These are phyloP conservation scores for Neckera pumila DNA, from an alignment of 225 moss, liverwort and hornwort genomes.

Conservation along the genomic window DNA sequence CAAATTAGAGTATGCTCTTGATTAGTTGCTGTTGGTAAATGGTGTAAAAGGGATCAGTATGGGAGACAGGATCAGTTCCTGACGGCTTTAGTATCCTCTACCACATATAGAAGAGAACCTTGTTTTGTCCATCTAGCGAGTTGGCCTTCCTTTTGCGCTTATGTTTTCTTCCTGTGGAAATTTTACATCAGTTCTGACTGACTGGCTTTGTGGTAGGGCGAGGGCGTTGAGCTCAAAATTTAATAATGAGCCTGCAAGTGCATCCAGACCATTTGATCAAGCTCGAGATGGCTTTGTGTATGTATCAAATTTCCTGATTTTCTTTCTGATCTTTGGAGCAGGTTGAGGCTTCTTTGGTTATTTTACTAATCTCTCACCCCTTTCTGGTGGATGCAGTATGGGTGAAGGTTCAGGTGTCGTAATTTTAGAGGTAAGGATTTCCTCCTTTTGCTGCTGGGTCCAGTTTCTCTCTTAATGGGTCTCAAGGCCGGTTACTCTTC, in stretches of 20 bases:
- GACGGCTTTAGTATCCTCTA: background rate
- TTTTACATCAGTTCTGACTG: background rate
- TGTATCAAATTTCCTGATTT: background rate
- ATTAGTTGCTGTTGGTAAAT: background rate
- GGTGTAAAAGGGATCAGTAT: background rate
- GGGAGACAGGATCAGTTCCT: background rate
- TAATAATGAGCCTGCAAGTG: slow-evolving; percentile 64
- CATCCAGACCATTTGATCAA: slow-evolving; percentile 92
- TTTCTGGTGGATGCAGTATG: slow-evolving; percentile 60
- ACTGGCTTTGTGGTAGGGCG: slow-evolving; percentile 39
- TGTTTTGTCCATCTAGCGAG: background rate
- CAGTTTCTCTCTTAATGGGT: background rate
- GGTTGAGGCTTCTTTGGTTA: background rate
- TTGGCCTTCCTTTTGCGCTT: background rate
- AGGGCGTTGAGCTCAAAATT: slow-evolving; percentile 89
- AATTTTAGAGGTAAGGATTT: slow-evolving; percentile 76
- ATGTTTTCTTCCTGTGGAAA: background rate
- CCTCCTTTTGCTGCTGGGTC: background rate
- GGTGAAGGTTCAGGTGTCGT: slow-evolving; percentile 94
- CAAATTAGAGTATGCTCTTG: background rate
- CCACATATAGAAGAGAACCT: background rate
- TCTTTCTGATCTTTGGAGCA: background rate
- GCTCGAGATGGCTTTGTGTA: slow-evolving; percentile 97
- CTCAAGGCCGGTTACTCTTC: background rate
- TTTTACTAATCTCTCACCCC: background rate